A percentile compares a stretch with the other conserved stretches of the same genome.
These are phyloP conservation scores for Plantago major DNA, from an alignment of 257 asterid species.

Conservation along the genomic window DNA sequence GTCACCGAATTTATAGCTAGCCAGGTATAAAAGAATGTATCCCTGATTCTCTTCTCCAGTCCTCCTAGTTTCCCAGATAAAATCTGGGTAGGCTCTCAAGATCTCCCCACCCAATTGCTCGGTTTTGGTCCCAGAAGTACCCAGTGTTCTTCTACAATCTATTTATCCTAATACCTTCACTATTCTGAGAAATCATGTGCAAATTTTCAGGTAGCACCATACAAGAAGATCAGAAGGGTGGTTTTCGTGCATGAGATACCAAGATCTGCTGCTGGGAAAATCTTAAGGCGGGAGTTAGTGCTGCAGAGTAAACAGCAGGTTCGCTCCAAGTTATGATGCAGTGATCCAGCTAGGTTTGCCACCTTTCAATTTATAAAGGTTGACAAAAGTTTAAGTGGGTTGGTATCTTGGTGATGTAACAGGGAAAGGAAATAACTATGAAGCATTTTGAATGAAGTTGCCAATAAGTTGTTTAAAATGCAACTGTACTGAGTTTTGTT, in stretches of 20 bases:
- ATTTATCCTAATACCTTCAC: no score
- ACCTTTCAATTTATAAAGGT: background rate
- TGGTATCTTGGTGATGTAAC: constrained; percentile 3
- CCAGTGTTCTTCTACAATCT: no score
- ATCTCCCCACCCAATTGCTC: no score
- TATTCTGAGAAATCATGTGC: background rate
- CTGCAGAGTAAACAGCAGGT: constrained; percentile 30
- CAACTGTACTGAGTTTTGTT: no score
- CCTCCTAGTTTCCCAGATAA: no score
- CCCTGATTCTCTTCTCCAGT: background rate
- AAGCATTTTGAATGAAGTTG: constrained; percentile 8
- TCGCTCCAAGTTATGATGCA: constrained; percentile 41
- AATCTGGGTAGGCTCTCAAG: no score
- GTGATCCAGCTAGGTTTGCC: background rate
- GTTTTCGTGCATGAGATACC: constrained; percentile 54
- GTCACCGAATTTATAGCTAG: constrained; percentile 56
- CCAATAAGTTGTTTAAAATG: no score
- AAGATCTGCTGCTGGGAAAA: constrained; percentile 82
- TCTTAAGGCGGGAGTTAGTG: constrained; percentile 54
- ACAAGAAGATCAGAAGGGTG: constrained; percentile 67
- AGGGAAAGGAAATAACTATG: constrained; percentile 16
- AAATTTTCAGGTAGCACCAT: constrained; percentile 67
- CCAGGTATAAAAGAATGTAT: constrained; percentile 38
- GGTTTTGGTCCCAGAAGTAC: no score
- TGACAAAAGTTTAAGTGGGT: background rate